These are phyloP conservation scores for Antrodiella citrinella DNA, from an alignment of 768 basidiomycete genomes.

Conservation along the genomic window DNA sequence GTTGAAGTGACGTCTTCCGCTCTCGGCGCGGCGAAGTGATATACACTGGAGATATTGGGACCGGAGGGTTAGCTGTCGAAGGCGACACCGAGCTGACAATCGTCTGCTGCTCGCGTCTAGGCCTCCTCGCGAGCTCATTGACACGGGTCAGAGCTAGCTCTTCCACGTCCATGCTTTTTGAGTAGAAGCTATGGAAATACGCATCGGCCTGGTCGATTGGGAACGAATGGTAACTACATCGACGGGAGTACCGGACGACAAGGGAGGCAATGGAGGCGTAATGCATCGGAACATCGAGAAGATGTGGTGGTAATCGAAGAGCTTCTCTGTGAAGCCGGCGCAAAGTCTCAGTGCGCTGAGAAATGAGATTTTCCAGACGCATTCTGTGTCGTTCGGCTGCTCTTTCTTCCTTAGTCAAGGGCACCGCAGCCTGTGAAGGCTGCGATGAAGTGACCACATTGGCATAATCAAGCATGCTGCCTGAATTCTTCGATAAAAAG, in stretches of 20 bases:
- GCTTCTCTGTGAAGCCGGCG: slow-evolving; percentile 58
- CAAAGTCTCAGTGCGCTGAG: slow-evolving; percentile 48
- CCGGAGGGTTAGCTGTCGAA: neutral
- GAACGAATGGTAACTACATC: slow-evolving; percentile 21
- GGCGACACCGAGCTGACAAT: neutral
- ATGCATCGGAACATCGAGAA: slow-evolving; percentile 73
- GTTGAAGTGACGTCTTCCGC: slow-evolving; percentile 10
- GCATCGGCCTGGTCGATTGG: slow-evolving; percentile 20
- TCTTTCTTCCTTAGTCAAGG: neutral
- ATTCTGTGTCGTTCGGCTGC: slow-evolving; percentile 11
- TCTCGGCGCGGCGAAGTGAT: slow-evolving; percentile 6
- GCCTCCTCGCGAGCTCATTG: slow-evolving; percentile 40
- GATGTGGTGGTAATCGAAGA: slow-evolving; percentile 63
- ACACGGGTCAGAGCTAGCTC: slow-evolving; percentile 60
- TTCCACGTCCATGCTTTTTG: slow-evolving; percentile 62
- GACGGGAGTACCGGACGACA: slow-evolving; percentile 55
- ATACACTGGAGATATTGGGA: slow-evolving; percentile 5
- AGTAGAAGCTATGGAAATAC: slow-evolving; percentile 47
- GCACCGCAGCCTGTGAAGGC: slow-evolving; percentile 13
- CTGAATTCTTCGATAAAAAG: slow-evolving; percentile 56
- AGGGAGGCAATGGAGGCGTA: slow-evolving; percentile 70
- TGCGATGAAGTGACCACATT: slow-evolving; percentile 56
- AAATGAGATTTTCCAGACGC: slow-evolving; percentile 43
- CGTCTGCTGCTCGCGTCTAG: neutral
- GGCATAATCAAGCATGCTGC: slow-evolving; percentile 77